Evolutionary conservation across 495 filamentous ascomycete genomes (phyloP).

Genomic region (Neurospora cerealis): DNA sequence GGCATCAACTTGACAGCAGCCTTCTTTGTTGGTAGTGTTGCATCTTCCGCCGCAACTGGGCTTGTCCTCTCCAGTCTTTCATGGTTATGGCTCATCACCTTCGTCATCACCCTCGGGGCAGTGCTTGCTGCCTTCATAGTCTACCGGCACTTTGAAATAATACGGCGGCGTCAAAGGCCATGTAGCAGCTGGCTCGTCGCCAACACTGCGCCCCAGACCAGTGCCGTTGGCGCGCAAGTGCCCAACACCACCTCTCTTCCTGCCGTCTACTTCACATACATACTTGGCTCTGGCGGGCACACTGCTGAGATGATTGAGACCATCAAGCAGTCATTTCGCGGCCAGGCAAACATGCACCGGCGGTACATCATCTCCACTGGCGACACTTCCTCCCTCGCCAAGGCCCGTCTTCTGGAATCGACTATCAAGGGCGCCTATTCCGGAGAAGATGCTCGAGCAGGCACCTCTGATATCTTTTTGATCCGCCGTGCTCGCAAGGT

Average conservation of each 20-base stretch:
- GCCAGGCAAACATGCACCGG: constrained; percentile 48
- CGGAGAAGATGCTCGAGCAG: constrained; percentile 9
- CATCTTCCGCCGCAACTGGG: not conserved
- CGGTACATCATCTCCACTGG: constrained; percentile 75
- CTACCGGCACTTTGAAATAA: not conserved
- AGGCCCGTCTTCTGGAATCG: constrained; percentile 25
- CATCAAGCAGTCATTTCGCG: constrained; percentile 41
- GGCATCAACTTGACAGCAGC: constrained; percentile 5
- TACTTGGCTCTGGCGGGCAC: constrained; percentile 89
- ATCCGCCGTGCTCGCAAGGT: constrained; percentile 65
- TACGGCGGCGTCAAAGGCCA: not conserved
- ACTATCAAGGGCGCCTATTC: constrained; percentile 16
- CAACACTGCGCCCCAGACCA: not conserved
- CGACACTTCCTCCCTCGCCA: constrained; percentile 55
- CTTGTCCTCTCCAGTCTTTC: constrained; percentile 9
- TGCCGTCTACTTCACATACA: constrained; percentile 61
- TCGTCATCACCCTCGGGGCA: not conserved
- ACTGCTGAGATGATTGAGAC: constrained; percentile 88
- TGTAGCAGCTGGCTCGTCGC: not conserved
- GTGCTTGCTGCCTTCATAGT: not conserved
- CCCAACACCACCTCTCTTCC: constrained; percentile 17
- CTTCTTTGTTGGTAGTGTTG: constrained; percentile 5
- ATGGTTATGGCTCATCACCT: constrained; percentile 10
- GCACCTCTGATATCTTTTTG: constrained; percentile 45
- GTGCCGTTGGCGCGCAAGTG: not conserved